phyloP scores from a whole-genome alignment of 805 yeast genomes.

The Suhomyces sp. region DNA sequence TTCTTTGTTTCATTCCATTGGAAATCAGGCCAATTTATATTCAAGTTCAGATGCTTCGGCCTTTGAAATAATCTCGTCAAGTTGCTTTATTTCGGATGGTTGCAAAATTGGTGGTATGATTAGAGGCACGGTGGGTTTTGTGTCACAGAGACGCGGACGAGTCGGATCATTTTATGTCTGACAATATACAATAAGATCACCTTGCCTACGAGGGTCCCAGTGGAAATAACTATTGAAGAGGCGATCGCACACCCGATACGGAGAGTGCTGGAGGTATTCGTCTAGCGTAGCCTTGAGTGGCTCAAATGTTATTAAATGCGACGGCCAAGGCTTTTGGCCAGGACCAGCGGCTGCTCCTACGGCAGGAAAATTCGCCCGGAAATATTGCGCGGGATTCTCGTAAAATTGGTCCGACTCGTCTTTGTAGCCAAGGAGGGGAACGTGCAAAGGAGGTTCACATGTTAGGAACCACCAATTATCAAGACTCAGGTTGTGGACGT shows the following conservation, averaged over 20 bases:
- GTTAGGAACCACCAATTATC: constrained; percentile 68
- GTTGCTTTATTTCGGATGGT: background rate
- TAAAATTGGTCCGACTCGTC: constrained; percentile 90
- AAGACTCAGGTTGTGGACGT: constrained; percentile 58
- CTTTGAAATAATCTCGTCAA: background rate
- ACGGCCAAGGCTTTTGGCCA: constrained; percentile 55
- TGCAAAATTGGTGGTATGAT: background rate
- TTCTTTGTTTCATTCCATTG: background rate
- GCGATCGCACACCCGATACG: constrained; percentile 47
- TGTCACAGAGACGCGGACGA: background rate
- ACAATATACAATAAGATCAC: constrained; percentile 70
- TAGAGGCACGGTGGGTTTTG: background rate
- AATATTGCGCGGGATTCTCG: constrained; percentile 57
- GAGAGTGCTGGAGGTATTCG: constrained; percentile 32
- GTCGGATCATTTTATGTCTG: background rate
- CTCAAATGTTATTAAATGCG: constrained; percentile 70
- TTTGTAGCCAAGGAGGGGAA: constrained; percentile 47
- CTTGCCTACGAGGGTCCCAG: constrained; percentile 80
- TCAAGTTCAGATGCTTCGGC: background rate
- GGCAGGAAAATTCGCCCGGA: constrained; percentile 52
- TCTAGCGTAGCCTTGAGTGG: constrained; percentile 49
- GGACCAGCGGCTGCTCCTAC: constrained; percentile 21
- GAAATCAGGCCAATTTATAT: background rate
- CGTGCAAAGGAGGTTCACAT: constrained; percentile 84
- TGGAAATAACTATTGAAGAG: constrained; percentile 79